A percentile compares a stretch with the other conserved stretches of the same genome.
phyloP scores from a whole-genome alignment of 164 flowering plant genomes.

The Piper longum region DNA sequence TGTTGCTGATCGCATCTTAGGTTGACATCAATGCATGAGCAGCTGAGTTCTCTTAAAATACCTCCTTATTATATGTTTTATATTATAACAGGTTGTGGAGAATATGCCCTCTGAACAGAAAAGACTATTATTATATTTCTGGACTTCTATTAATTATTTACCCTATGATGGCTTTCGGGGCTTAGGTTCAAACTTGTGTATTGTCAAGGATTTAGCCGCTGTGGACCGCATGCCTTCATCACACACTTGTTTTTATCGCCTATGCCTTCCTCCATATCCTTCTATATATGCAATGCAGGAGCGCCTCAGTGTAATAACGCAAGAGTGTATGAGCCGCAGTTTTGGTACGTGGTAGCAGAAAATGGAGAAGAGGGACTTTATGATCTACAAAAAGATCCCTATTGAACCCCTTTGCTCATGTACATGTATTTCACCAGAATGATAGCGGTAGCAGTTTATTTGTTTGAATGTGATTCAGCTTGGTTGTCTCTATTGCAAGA shows the following conservation, averaged over 20 bases:
- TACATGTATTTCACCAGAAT: no score
- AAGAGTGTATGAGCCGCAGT: conserved; percentile 18
- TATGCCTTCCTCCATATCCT: conserved; percentile 18
- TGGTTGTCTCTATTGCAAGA: no score
- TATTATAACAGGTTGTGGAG: conserved; percentile 46
- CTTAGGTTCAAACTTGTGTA: conserved; percentile 47
- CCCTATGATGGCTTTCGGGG: conserved; percentile 81
- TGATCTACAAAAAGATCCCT: no score
- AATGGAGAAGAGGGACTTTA: background rate
- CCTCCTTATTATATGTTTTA: background rate
- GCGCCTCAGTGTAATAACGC: conserved; percentile 15
- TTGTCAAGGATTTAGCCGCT: conserved; percentile 35
- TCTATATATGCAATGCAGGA: conserved; percentile 14
- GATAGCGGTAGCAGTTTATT: no score
- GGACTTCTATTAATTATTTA: conserved; percentile 77
- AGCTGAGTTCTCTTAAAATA: no score
- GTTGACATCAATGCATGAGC: no score
- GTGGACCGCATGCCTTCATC: conserved; percentile 37
- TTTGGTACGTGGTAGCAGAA: conserved; percentile 18
- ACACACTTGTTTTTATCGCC: conserved; percentile 25
- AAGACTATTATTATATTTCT: conserved; percentile 66
- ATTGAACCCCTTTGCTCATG: no score
- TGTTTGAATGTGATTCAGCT: no score
- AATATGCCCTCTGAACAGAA: conserved; percentile 50
- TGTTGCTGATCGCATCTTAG: no score